Percentiles rank a stretch among this genome's conserved stretches.
phyloP scores from a whole-genome alignment of 2,329 filamentous ascomycete genomes.

The Arthrinium puccinioides region DNA sequence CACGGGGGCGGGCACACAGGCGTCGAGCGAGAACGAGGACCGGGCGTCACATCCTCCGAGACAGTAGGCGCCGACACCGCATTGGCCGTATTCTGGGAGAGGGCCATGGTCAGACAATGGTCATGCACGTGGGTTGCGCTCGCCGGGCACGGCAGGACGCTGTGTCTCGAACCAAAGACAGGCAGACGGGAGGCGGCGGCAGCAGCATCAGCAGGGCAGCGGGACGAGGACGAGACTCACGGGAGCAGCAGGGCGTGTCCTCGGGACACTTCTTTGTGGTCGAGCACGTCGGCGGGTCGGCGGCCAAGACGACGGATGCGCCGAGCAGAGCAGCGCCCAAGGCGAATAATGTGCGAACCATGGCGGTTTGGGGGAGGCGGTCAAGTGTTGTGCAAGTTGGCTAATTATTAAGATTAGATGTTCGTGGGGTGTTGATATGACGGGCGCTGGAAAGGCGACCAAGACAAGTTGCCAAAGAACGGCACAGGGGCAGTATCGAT shows the following conservation, averaged over 20 bases:
- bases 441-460: too few species aligned
- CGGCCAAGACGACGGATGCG: constrained; percentile 30
- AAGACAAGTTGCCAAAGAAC: too few species aligned
- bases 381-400: too few species aligned
- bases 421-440: too few species aligned
- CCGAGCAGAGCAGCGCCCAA: constrained; percentile 32
- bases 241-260: constrained; percentile 69
- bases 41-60: constrained; percentile 90
- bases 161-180: not conserved
- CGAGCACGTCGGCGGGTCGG: constrained; percentile 33
- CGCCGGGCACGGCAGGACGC: constrained; percentile 5
- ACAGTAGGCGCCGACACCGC: constrained; percentile 90
- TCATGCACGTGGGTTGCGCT: not conserved
- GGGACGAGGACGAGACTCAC: constrained; percentile 52
- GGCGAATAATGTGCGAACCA: constrained; percentile 8
- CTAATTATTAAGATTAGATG: not conserved
- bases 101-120: constrained; percentile 4
- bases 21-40: constrained; percentile 73
- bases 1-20: constrained; percentile 77
- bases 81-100: constrained; percentile 84
- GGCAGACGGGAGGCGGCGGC: not conserved
- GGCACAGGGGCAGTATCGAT: too few species aligned
- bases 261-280: constrained; percentile 58
- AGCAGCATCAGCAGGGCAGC: not conserved
- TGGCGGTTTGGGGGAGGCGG: too few species aligned